Conservation (phyloP, 2,329 filamentous ascomycete genomes). For the Neofusicoccum sp. region DNA sequence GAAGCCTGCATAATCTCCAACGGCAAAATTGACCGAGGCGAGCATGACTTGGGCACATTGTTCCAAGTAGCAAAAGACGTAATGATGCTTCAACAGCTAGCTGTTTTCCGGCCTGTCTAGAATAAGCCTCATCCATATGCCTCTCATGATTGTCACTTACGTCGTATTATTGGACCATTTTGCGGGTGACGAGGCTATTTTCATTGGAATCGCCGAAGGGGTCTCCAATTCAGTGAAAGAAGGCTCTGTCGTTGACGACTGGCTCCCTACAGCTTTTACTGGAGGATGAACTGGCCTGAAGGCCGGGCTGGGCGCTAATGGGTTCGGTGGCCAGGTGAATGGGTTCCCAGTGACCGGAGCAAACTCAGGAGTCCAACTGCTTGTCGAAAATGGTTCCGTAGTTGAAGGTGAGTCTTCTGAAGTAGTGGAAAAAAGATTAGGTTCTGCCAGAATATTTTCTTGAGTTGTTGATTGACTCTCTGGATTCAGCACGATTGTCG, state of each 20-base stretch:
- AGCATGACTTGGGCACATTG: no score
- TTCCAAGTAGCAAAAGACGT: no score
- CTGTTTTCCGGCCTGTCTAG: no score
- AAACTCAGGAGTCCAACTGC: background rate
- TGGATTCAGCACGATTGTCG: background rate
- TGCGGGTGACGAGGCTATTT: background rate
- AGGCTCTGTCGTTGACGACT: background rate
- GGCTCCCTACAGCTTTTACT: background rate
- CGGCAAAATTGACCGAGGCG: no score
- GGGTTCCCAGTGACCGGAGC: background rate
- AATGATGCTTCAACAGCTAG: no score
- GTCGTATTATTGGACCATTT: conserved; percentile 3
- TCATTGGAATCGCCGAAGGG: background rate
- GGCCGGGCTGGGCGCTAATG: background rate
- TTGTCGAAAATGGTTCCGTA: background rate
- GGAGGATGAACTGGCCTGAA: background rate
- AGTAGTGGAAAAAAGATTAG: no score
- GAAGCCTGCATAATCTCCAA: no score
- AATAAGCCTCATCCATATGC: background rate
- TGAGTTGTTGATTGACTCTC: background rate
- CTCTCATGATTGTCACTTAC: background rate
- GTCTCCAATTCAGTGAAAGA: background rate
- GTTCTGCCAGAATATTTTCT: background rate
- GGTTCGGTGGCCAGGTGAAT: background rate
- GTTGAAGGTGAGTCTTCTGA: background rate